Conservation (phyloP, 2,329 filamentous ascomycete species). For the Talaromyces sp. region DNA sequence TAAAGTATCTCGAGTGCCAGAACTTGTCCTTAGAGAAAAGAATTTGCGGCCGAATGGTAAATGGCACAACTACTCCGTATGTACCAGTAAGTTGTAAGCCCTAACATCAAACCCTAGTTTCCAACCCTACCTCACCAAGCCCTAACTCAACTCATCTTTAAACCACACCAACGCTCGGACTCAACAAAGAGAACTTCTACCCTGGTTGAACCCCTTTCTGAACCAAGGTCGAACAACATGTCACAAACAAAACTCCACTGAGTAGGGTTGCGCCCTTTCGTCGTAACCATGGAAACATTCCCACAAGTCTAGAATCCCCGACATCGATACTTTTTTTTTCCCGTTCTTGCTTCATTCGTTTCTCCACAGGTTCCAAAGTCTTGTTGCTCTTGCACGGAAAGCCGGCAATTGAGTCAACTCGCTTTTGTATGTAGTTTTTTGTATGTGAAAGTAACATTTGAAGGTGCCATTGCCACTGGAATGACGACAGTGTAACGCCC, state of each 20-base stretch:
- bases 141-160: background rate
- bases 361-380: constrained; percentile 2
- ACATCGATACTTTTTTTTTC: background rate
- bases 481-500: background rate
- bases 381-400: background rate
- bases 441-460: background rate
- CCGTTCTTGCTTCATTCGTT: background rate
- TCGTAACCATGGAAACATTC: background rate
- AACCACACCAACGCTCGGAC: background rate
- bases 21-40: background rate
- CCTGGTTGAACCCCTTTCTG: background rate
- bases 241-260: background rate
- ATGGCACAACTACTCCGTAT: background rate
- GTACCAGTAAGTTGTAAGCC: background rate
- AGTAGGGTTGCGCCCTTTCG: background rate
- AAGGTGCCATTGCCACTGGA: background rate
- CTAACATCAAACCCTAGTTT: background rate
- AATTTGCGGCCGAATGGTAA: background rate
- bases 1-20: background rate
- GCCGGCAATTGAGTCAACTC: background rate
- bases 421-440: background rate
- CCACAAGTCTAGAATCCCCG: background rate
- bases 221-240: constrained; percentile 2
- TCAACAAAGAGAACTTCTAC: background rate
- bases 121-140: background rate